Evolutionary conservation across 768 basidiomycete genomes (phyloP), one percentile per base, ranked within the genome.

Genomic region (Auricularia sp.): DNA sequence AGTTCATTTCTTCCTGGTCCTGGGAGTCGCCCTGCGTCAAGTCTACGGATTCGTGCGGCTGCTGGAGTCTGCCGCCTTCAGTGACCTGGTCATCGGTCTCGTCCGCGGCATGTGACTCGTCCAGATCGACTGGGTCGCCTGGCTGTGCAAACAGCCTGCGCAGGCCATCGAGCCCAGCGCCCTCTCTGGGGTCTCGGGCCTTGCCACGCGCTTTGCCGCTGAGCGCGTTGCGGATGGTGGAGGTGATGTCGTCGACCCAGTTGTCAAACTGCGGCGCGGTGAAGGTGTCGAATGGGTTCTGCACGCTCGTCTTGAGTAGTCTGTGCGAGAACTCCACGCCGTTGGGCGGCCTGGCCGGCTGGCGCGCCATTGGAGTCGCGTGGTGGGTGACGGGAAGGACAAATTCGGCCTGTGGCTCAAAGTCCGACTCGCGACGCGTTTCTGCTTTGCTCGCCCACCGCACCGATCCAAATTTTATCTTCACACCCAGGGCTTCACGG

Each of bases 231-330:
- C 80, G 80, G 35, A 90, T 75, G 62, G 82, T 77, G 66, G 78
- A 73, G 0, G 85, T 88, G 54, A 90, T 81, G 69, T 80, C 85
- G 68, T 78, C 81, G 69, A 90, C 85, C 84, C 85, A 90, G 71
- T 80, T 77, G 78, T 89, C 87, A 69, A 89, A 90, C 67, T 89
- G 83, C 1, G 78, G 75, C 70, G 84, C 80, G 1, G 85, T 79
- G 72, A 90, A 87, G 72, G 85, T 86, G 73, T 89, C 87, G 72
- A 85, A 90, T 1, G 88, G 88, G 69, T 90, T 90, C 63, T 82
- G 73, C 63, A 88, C 80, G 21, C 88, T 87, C 5, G 84, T 75
- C 21, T 79, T 78, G 21, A 71, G 69, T 1, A 63, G 58, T 56
- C 61, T 66, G 33, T 59, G 56, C 56, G 56, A 59, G 56, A 59